phyloP scores from a whole-genome alignment of 2,329 filamentous ascomycete genomes.

The Fusarium verticillioides region DNA sequence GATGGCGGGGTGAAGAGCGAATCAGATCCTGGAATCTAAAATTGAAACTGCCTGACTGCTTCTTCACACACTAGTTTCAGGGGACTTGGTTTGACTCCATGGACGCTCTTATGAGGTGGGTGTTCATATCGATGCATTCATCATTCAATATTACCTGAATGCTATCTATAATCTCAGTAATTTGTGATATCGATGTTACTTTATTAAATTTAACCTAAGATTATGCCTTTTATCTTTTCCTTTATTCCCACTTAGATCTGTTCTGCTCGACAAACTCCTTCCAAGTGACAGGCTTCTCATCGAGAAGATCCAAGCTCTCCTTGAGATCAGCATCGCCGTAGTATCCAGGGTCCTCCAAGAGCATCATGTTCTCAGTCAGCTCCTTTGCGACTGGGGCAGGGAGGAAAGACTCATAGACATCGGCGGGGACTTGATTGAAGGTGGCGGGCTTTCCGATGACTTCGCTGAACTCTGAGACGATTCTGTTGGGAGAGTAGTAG shows the following conservation, averaged over 20 bases:
- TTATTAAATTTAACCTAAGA: background rate
- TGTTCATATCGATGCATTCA: background rate
- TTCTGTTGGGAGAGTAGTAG: conserved; percentile 50
- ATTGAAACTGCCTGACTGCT: background rate
- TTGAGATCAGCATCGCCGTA: conserved; percentile 50
- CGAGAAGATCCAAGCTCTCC: conserved; percentile 48
- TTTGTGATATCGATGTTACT: background rate
- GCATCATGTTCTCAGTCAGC: conserved; percentile 55
- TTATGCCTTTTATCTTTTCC: rapidly evolving
- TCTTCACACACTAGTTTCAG: background rate
- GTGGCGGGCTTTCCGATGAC: conserved; percentile 49
- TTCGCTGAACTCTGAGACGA: conserved; percentile 50
- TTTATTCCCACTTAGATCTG: conserved; percentile 45
- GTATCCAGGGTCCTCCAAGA: conserved; percentile 56
- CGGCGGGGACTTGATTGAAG: conserved; percentile 47
- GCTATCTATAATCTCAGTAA: background rate
- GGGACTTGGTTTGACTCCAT: background rate
- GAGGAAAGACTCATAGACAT: conserved; percentile 52
- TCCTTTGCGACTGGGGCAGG: conserved; percentile 47
- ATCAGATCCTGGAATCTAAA: background rate
- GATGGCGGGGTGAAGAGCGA: background rate
- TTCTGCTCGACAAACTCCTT: conserved; percentile 51
- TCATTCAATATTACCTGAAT: rapidly evolving
- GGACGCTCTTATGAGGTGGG: background rate
- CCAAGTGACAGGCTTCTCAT: conserved; percentile 53